Base-by-base conservation (phyloP, 202 grass and related monocot species). In the Setaria viridis region DNA sequence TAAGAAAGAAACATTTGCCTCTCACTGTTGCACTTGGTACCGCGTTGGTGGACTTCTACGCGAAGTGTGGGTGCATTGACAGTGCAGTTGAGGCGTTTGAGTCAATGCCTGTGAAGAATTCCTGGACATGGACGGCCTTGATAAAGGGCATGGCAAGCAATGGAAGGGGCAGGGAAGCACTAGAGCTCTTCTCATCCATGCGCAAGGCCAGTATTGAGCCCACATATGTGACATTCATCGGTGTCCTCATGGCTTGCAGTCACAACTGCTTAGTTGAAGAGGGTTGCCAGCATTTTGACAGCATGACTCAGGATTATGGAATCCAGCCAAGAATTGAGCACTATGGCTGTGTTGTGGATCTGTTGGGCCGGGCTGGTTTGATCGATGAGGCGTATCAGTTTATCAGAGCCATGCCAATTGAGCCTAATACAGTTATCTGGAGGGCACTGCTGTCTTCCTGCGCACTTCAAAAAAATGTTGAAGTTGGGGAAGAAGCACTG, bases 301-400 rank as follows among this genome's bases (percentile, higher is more conserved):
- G 87, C 75, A 92, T 94, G 88, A 60, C 41, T 29, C 32, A 13
- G 55, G 51, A 92, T 42, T 90, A 88, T 79, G 85, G 65, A 54
- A 88, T 94, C 59, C 41, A 74, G 68, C 88, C 93, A 74, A 90
- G 77, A 63, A 65, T 90, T 65, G 90, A 88, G 75, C 88, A 92
- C 76, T 94, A 86, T 21, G 90, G 90, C 53, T 94, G 93, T 72
- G 78, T 94, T 73, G 90, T 94, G 70, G 93, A 90, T 90, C 70
- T 92, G 21, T 77, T 92, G 20, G 93, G 88, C 30, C 71, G 77
- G 62, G 85, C 88, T 58, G 88, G 90, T 82, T 84, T 92, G 70
- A 70, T 92, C 16, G 77, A 94, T 46, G 85, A 92, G 88, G 93
- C 90, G 0, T 88, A 90, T 64, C 72, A 84, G 4, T 92, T 95